These are phyloP conservation scores for Sporothrix dimorphospora DNA, from an alignment of 2,329 filamentous ascomycete species.

Conservation along the genomic window DNA sequence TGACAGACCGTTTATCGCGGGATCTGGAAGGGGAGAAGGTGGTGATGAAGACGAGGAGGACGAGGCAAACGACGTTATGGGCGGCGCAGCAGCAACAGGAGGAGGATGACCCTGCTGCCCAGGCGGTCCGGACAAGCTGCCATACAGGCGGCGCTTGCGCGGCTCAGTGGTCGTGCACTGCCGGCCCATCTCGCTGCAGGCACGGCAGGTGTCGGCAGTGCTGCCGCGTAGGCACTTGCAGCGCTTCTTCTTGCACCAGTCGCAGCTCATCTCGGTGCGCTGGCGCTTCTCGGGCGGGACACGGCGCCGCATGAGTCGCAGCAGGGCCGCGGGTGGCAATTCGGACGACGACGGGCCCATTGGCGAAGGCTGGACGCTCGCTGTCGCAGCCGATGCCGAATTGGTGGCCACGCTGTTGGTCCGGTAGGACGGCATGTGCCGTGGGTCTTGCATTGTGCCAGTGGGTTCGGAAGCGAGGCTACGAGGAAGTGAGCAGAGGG, in stretches of 20 bases:
- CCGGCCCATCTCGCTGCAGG: slow-evolving; percentile 33
- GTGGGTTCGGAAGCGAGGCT: background rate
- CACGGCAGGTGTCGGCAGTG: slow-evolving; percentile 32
- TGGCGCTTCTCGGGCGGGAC: slow-evolving; percentile 35
- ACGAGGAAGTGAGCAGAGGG: background rate
- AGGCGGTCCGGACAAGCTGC: slow-evolving; percentile 24
- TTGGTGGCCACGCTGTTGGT: background rate
- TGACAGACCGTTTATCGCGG: background rate
- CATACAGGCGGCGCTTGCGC: slow-evolving; percentile 32
- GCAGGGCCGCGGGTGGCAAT: slow-evolving; percentile 27
- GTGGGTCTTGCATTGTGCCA: slow-evolving; percentile 17
- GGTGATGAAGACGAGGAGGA: background rate
- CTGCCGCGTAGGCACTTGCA: slow-evolving; percentile 35
- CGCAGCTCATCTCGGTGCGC: slow-evolving; percentile 36
- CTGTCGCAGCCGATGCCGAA: background rate
- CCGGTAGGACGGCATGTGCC: slow-evolving; percentile 4
- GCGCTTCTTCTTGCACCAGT: slow-evolving; percentile 36
- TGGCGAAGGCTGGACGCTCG: background rate
- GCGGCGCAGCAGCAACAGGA: background rate
- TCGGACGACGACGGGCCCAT: slow-evolving; percentile 15
- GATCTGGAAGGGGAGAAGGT: background rate
- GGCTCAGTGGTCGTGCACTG: slow-evolving; percentile 34
- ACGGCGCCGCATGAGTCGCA: slow-evolving; percentile 34
- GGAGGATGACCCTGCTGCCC: background rate
- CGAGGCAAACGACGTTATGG: background rate